Conservation (phyloP, 2,329 filamentous ascomycete species). For the Fonsecaea nubica region DNA sequence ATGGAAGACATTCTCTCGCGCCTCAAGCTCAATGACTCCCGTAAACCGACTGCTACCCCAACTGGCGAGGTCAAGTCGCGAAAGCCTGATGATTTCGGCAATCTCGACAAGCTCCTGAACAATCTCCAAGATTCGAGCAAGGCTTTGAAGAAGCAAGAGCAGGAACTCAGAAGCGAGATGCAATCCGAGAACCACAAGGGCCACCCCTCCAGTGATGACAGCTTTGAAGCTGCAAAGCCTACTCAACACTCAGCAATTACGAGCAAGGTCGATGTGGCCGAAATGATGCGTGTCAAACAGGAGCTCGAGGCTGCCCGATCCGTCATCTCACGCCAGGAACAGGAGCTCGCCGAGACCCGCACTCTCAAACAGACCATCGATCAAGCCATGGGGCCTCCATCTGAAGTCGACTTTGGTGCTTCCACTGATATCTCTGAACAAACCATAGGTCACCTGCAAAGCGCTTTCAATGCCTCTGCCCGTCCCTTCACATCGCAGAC, state of each 20-base stretch:
- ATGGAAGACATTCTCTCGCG: conserved; percentile 69
- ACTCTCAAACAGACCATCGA: conserved; percentile 68
- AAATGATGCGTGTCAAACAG: conserved; percentile 62
- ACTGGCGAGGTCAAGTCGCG: conserved; percentile 29
- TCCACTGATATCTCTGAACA: conserved; percentile 58
- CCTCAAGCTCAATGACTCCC: conserved; percentile 48
- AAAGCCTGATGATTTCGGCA: conserved; percentile 36
- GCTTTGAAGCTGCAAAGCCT: conserved; percentile 37
- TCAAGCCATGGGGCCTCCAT: conserved; percentile 62
- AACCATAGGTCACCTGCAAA: conserved; percentile 58
- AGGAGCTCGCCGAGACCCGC: conserved; percentile 66
- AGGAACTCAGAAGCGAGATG: conserved; percentile 49
- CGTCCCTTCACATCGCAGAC: conserved; percentile 50
- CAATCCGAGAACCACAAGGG: conserved; percentile 34
- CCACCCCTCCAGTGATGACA: conserved; percentile 48
- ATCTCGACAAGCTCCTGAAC: conserved; percentile 63
- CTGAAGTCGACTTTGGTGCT: conserved; percentile 58
- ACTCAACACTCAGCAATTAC: conserved; percentile 24
- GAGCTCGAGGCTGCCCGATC: conserved; percentile 64
- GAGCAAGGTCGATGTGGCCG: conserved; percentile 49
- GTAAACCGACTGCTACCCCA: conserved; percentile 31
- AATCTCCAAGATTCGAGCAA: conserved; percentile 75
- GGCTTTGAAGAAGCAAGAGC: conserved; percentile 65
- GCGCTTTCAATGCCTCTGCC: conserved; percentile 60
- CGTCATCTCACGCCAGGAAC: conserved; percentile 65